phyloP scores from a whole-genome alignment of 2,329 filamentous ascomycete species.

The Thelonectria blattea region DNA sequence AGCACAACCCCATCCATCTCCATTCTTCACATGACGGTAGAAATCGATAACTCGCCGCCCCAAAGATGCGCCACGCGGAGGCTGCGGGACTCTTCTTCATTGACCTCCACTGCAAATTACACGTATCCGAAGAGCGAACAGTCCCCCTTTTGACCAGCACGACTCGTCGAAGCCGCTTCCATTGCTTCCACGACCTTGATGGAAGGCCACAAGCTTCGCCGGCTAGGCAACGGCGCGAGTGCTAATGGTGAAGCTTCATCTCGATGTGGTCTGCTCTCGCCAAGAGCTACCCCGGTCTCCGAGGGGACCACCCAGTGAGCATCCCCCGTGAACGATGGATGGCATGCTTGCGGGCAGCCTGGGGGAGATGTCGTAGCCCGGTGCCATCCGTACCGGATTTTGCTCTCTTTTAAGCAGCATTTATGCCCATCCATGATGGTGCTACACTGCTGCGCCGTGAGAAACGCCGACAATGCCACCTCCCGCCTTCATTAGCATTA shows the following conservation, averaged over 20 bases:
- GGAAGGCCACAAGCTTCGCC: constrained; percentile 7
- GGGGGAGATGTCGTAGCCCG: not conserved
- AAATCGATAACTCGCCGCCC: constrained; percentile 23
- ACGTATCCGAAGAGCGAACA: not conserved
- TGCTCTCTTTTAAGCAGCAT: not conserved
- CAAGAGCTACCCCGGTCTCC: constrained; percentile 3
- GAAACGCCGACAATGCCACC: not conserved
- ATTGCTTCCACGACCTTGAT: not conserved
- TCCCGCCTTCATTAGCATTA: not conserved
- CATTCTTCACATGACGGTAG: constrained; percentile 18
- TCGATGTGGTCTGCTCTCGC: not conserved
- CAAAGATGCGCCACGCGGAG: constrained; percentile 24
- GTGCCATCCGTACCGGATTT: not conserved
- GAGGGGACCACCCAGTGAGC: not conserved
- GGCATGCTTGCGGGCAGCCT: not conserved
- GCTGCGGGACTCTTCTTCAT: not conserved
- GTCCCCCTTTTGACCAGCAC: not conserved
- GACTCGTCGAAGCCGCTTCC: constrained; percentile 1
- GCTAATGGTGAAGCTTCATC: not conserved
- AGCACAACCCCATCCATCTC: not conserved
- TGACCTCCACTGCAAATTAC: not conserved
- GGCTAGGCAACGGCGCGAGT: constrained; percentile 15
- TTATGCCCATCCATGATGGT: not conserved
- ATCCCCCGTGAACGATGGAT: not conserved
- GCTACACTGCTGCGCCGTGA: not conserved